Percentiles rank a stretch among this genome's conserved stretches.
phyloP scores from a whole-genome alignment of 768 basidiomycete genomes.

The Trametes cinnabarina region DNA sequence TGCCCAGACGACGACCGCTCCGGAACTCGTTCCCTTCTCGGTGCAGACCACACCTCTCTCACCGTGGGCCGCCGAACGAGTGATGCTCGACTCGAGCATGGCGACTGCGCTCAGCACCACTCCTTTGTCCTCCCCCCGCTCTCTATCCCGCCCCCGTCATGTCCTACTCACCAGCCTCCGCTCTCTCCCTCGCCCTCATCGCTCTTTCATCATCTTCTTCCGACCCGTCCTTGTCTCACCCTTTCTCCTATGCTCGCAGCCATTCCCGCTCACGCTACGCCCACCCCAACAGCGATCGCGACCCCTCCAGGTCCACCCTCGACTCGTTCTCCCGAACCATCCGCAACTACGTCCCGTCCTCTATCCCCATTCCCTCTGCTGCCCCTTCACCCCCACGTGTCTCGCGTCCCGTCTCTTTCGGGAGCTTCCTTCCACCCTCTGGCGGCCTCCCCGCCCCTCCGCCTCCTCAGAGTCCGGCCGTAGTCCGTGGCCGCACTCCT shows the following conservation, averaged over 20 bases:
- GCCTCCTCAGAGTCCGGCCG: no score
- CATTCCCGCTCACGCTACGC: neutral
- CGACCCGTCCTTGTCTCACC: neutral
- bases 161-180: neutral
- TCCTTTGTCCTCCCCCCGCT: neutral
- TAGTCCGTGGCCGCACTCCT: neutral
- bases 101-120: neutral
- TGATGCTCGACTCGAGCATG: neutral
- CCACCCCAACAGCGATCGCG: conserved; percentile 39
- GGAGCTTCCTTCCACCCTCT: conserved; percentile 38
- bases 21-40: neutral
- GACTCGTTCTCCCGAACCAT: conserved; percentile 53
- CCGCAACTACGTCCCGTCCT: conserved; percentile 52
- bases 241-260: neutral
- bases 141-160: neutral
- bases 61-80: neutral
- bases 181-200: neutral
- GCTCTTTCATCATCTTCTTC: neutral
- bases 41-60: neutral
- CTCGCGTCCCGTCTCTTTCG: conserved; percentile 49
- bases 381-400: conserved; percentile 49
- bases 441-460: conserved; percentile 14
- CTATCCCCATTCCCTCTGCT: conserved; percentile 47
- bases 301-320: conserved; percentile 33
- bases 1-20: neutral